Evolutionary conservation across 2,329 filamentous ascomycete genomes (phyloP), one percentile per base, ranked within the genome.

Genomic region (Phaeosphaeriaceae sp.): DNA sequence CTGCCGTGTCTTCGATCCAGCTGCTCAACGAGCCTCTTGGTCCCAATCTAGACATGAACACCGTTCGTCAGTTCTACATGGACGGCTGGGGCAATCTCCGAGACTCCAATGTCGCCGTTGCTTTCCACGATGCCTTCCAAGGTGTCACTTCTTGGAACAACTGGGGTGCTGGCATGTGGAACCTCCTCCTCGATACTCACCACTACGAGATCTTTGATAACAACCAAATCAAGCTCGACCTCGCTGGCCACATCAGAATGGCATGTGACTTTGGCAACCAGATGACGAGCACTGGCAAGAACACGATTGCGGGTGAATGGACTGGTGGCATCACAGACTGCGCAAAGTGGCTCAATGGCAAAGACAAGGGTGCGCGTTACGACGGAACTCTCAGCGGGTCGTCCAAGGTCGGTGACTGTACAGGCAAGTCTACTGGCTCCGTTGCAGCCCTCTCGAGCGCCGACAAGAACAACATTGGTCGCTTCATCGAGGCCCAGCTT

Each of bases 1-100:
- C 76, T 8, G 76, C 76, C 6, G 75, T 80, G 2, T 73, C 76
- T 8, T 66, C 75, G 3, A 79, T 80, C 45, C 67, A 79, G 60
- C 70, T 79, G 6, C 53, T 80, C 38, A 80, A 80, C 56, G 77
- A 80, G 63, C 77, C 77, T 7, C 69, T 78, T 58, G 77, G 76
- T 15, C 68, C 72, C 1, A 57, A 48, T 4, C 63, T 79, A 5
- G 67, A 78, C 55, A 75, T 77, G 72, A 68, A 74, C 56, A 70
- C 61, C 4, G 68, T 80, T 16, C 61, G 66, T 17, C 75, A 78
- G 41, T 79, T 79, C 64, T 79, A 79, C 67, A 74, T 74, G 63
- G 75, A 79, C 48, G 77, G 76, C 32, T 79, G 76, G 76, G 76
- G 76, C 29, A 74, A 77, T 50, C 66, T 79, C 16, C 61, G 66